Evolutionary conservation across 106 monocot species (phyloP), one percentile per base, ranked within the genome.

Genomic region (Allium fistulosum): DNA sequence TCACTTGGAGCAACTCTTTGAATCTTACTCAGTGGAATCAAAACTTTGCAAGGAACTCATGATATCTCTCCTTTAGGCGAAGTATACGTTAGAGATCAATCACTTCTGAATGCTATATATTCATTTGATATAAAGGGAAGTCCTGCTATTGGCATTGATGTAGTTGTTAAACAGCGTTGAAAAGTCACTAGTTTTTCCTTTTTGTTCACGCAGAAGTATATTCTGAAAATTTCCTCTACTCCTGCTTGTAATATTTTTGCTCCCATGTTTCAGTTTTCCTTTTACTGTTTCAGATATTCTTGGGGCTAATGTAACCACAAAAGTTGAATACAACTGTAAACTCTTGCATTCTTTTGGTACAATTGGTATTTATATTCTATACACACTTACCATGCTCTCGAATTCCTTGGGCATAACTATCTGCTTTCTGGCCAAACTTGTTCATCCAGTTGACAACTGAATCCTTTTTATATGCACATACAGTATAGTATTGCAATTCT

Each of bases 1-100:
- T 81, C 78, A 57, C 73, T 71, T 18, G 72, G 76, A 59, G 60
- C 81, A 7, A 70, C 78, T 67, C 66, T 78, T 68, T 84, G 78
- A 50, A 83, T 78, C 53, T 55, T 55, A 11, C 11, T 55, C 15
- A 55, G 15, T 12, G 53, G 53, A 15, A 55, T 55, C 22, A 14
- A 47, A 17, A 75, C 74, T 65, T 80, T 80, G 53, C 74, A 75
- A 9, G 75, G 80, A 67, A 53, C 51, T 51, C 50, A 75, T 16
- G 59, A 58, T 6, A 52, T 45, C 7, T 75, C 27, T 61, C 75
- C 80, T 61, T 62, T 69, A 15, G 75, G 60, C 48, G 66, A 80
- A 65, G 75, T 61, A 51, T 75, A 37, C 4, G 26, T 55, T 26
- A 80, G 53, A 17, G 55, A 55, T 27, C 70, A 58, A 7, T 71